phyloP scores from a whole-genome alignment of 148 eudicot species.

The Diospyros kaki region DNA sequence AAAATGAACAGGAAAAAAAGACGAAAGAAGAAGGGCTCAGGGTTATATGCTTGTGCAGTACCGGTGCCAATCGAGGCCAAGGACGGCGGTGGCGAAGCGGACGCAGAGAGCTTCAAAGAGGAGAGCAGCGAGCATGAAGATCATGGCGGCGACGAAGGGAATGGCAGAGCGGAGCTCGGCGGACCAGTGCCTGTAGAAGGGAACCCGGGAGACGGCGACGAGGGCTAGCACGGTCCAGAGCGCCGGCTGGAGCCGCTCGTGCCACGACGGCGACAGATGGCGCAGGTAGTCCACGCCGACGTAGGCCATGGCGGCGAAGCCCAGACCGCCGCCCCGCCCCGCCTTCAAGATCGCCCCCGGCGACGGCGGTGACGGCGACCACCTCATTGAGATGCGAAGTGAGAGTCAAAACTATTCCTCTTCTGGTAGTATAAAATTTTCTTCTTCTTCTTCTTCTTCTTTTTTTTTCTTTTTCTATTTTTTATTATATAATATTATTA shows the following conservation, averaged over 20 bases:
- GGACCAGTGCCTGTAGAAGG: slow-evolving; percentile 75
- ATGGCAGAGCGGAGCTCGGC: slow-evolving; percentile 70
- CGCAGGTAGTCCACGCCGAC: slow-evolving; percentile 75
- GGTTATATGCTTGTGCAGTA: slow-evolving; percentile 12
- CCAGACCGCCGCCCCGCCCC: slow-evolving; percentile 48
- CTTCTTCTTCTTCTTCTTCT: too few relatives aligned
- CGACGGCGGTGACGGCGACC: slow-evolving; percentile 22
- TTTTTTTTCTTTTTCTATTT: too few relatives aligned
- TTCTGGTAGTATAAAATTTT: too few relatives aligned
- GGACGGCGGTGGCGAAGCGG: slow-evolving; percentile 82
- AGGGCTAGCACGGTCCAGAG: slow-evolving; percentile 60
- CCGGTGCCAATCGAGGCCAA: slow-evolving; percentile 95
- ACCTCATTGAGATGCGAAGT: slow-evolving; percentile 15
- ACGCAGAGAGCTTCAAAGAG: slow-evolving; percentile 75
- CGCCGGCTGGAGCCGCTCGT: slow-evolving; percentile 65
- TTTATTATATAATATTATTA: too few relatives aligned
- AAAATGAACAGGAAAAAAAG: neutral
- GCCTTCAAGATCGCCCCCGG: slow-evolving; percentile 13
- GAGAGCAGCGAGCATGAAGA: slow-evolving; percentile 60
- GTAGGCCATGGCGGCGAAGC: slow-evolving; percentile 63
- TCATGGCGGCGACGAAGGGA: slow-evolving; percentile 53
- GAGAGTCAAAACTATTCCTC: too few relatives aligned
- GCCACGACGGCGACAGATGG: slow-evolving; percentile 65
- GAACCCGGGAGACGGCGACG: slow-evolving; percentile 57
- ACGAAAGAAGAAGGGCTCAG: neutral